Percentiles rank a stretch among this genome's conserved stretches.
These are phyloP conservation scores for Sphagnum tenellum DNA, from an alignment of 225 moss, liverwort and hornwort genomes.

Conservation along the genomic window DNA sequence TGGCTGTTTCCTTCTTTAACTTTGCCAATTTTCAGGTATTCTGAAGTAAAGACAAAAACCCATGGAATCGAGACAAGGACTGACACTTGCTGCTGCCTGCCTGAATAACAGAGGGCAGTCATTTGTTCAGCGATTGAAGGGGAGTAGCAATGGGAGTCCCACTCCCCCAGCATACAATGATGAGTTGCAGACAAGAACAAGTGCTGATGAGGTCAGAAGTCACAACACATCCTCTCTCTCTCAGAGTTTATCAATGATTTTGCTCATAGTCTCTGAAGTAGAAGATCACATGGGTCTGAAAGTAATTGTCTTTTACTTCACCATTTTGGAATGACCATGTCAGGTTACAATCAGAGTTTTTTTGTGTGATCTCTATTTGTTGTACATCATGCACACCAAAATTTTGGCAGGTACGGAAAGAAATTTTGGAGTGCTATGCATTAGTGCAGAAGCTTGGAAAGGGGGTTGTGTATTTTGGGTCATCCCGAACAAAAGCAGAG, in stretches of 20 bases:
- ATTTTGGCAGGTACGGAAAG: conserved; percentile 31
- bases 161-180: conserved; percentile 14
- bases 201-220: conserved; percentile 18
- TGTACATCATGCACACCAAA: no score
- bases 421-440: conserved; percentile 37
- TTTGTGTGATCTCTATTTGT: no score
- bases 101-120: no score
- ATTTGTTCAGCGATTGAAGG: no score
- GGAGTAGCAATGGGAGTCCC: conserved; percentile 1
- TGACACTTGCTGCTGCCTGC: no score
- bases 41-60: no score
- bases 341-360: not conserved
- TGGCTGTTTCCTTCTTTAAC: no score
- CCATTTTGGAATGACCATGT: not conserved
- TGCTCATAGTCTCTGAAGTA: not conserved
- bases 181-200: conserved; percentile 25
- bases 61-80: no score
- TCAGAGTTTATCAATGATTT: not conserved
- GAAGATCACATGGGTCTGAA: not conserved
- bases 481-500: conserved; percentile 13
- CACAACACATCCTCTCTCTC: not conserved
- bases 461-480: conserved; percentile 37
- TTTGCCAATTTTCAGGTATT: no score
- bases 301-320: not conserved
- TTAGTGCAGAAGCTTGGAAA: conserved; percentile 33